A percentile compares a stretch with the other conserved stretches of the same genome.
These are phyloP conservation scores for Sugiyamaella paludigena DNA, from an alignment of 1,139 yeast species.

Conservation along the genomic window DNA sequence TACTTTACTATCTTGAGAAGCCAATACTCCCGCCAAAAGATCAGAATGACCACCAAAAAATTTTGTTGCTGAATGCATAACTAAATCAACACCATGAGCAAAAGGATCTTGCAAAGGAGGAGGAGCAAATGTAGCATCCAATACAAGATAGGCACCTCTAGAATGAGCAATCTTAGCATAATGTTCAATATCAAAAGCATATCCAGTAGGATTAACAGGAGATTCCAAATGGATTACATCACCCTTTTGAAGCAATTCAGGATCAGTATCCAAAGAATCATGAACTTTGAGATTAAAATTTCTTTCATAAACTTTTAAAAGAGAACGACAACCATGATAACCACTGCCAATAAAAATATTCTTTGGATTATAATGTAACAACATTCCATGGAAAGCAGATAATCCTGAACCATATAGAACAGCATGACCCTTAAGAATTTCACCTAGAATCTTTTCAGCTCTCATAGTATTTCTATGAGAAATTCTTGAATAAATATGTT, in stretches of 20 bases:
- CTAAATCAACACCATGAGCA: conserved; percentile 73
- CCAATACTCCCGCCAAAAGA: conserved; percentile 73
- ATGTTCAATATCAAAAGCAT: conserved; percentile 57
- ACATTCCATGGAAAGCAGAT: conserved; percentile 74
- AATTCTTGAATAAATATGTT: conserved; percentile 59
- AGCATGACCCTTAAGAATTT: conserved; percentile 52
- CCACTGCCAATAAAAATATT: conserved; percentile 72
- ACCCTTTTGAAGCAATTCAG: conserved; percentile 54
- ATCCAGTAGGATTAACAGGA: conserved; percentile 84
- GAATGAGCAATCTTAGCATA: conserved; percentile 68
- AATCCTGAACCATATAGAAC: conserved; percentile 76
- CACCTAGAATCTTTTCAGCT: conserved; percentile 63
- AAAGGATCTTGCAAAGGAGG: conserved; percentile 86
- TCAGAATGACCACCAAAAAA: conserved; percentile 96
- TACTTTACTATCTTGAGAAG: conserved; percentile 53
- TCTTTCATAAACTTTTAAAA: conserved; percentile 60
- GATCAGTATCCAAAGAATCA: conserved; percentile 51
- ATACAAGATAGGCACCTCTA: conserved; percentile 62
- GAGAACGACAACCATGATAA: conserved; percentile 81
- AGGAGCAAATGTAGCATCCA: conserved; percentile 92
- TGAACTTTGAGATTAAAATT: conserved; percentile 57
- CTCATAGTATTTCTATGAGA: conserved; percentile 70
- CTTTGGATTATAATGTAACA: conserved; percentile 72
- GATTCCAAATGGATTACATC: conserved; percentile 83
- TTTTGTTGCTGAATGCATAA: conserved; percentile 88